Conservation (phyloP, 2,329 filamentous ascomycete genomes). For the Beauveria varroae region DNA sequence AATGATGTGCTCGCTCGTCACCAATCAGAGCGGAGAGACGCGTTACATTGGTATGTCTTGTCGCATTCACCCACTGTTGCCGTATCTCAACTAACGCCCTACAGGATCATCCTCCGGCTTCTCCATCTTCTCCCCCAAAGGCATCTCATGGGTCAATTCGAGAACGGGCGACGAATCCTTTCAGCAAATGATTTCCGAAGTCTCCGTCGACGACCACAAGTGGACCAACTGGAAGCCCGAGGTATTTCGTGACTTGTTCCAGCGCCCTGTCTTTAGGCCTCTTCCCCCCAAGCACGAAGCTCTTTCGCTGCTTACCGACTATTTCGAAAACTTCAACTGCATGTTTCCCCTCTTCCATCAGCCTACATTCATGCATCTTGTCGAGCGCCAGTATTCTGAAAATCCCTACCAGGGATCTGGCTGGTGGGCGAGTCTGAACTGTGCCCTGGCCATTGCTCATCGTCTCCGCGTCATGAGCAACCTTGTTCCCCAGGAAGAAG, state of each 20-base stretch:
- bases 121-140: conserved; percentile 97
- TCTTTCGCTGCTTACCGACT: conserved; percentile 81
- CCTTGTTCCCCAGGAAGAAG: conserved; percentile 80
- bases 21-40: conserved; percentile 89
- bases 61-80: not conserved
- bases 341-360: conserved; percentile 97
- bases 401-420: conserved; percentile 92
- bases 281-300: conserved; percentile 83
- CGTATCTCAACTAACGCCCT: conserved; percentile 11
- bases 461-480: conserved; percentile 93
- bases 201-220: conserved; percentile 88
- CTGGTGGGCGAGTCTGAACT: conserved; percentile 97
- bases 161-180: conserved; percentile 96
- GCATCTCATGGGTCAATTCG: conserved; percentile 96
- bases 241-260: conserved; percentile 88
- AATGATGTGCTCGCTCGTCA: conserved; percentile 98
- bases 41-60: conserved; percentile 73
- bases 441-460: conserved; percentile 87
- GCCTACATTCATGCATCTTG: conserved; percentile 95
- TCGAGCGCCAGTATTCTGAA: conserved; percentile 85
- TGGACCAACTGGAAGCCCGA: conserved; percentile 99
- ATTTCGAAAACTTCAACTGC: conserved; percentile 98
- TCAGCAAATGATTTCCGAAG: conserved; percentile 85
- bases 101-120: conserved; percentile 92
- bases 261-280: conserved; percentile 72